Base-by-base conservation (phyloP, 768 basidiomycete genomes). In the Russula sp. region DNA sequence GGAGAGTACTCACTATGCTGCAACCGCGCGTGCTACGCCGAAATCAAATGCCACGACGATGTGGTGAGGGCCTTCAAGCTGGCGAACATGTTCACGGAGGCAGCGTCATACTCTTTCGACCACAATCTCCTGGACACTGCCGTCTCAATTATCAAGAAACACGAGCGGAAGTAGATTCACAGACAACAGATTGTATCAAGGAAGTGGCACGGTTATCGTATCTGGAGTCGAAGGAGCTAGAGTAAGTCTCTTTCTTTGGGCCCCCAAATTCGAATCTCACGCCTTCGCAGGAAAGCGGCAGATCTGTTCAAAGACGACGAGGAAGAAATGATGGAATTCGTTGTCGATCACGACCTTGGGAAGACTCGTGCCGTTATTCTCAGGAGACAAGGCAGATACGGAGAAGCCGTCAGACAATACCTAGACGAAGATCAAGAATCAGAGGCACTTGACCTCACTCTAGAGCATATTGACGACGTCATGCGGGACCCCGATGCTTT, bases 311-410 rank as follows among this genome's bases (percentile, higher is more conserved):
- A 75, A 0, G 75, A 78, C 0, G 73, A 77, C 1, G 82, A 88
- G 26, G 83, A 86, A n/a, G 77, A 77, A 22, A 65, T 85, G 13
- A 66, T 86, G n/a, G 79, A 81, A 46, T 89, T 84, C 63, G 75
- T 85, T n/a, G 80, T 85, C 59, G 78, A 83, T 3, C 78, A 78
- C 48, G 80, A 80, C 40, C 73, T 89, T 10, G 81, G 84, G 67
- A 62, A 76, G 9, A 79, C 82, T 9, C 82, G 77, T 8, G 80
- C 81, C 0, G 71, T 72, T 0, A 67, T 87, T 10, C 74, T 86
- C 16, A 75, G 77, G 32, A 72, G 74, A 7, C 74, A 79, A 14
- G 79, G 77, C 16, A 75, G 76, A 65, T 77, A 73, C 54, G 57
- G 67, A 1, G 82, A 86, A 42, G 86, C 86, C 0, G 84, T 84